Percentiles rank a stretch among this genome's conserved stretches.
Conservation (phyloP, 345 rosid genomes). For the Moricandia arvensis region DNA sequence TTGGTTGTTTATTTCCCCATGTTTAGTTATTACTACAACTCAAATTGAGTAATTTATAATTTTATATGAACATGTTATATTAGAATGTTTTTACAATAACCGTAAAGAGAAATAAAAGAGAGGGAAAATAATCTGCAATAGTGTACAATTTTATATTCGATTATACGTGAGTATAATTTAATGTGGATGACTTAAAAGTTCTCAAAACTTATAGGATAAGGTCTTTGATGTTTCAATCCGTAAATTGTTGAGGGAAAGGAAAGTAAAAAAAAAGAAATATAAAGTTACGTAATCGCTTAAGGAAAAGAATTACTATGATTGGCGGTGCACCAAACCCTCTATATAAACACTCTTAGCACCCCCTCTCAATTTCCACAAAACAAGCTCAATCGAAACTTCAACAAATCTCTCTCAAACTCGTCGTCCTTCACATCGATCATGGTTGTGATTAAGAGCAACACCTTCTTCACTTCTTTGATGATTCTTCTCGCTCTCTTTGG, state of each 20-base stretch:
- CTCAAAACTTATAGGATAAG: background rate
- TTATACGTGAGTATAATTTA: background rate
- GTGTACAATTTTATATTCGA: background rate
- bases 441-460: background rate
- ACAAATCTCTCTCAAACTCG: background rate
- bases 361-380: background rate
- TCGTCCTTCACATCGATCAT: background rate
- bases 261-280: background rate
- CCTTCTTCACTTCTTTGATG: background rate
- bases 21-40: no score
- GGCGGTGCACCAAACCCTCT: background rate
- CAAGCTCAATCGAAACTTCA: background rate
- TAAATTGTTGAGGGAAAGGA: background rate
- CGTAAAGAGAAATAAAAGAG: no score
- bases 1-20: no score
- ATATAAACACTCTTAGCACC: background rate
- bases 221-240: background rate
- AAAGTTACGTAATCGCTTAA: background rate
- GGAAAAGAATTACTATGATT: background rate
- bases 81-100: no score
- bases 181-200: no score
- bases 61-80: no score
- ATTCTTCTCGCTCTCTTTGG: background rate
- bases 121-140: background rate
- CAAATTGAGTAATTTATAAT: no score